Base-by-base conservation (phyloP, 148 eudicot species). In the Fagopyrum homotropicum region DNA sequence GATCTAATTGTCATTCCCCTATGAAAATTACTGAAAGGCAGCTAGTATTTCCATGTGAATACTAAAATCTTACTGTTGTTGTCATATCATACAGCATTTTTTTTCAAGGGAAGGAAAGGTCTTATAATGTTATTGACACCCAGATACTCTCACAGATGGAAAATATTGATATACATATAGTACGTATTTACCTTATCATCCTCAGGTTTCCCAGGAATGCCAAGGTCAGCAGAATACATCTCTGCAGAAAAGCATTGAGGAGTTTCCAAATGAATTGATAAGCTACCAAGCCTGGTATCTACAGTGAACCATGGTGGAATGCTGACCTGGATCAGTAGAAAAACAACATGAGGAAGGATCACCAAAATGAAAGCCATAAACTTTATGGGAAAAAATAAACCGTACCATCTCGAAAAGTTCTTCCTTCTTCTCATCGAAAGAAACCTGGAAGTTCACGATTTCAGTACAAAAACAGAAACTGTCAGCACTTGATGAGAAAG, bases 191-290 rank as follows among this genome's bases (percentile, higher is more conserved):
- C 99, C 97, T 95, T 95, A 82, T 95, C 99, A 84, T 95, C 99
- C 79, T 95, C 99, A 47, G 97, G 88, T 84, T 92, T 92, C 76
- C 89, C 97, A 48, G 72, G 10, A 75, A 95, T 95, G 80, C 82
- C 79, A 43, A 95, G 93, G 77, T 95, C 99, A 71, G 83, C 92
- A 57, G 99, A 92, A 82, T 95, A 95, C 99, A 92, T 95, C 85
- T 95, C 99, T 68, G 99, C 99, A 19, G 96, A 89, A 86, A 95
- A 95, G 88, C 99, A 95, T 80, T 95, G 99, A 40, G 97, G 94
- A 45, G 99, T 89, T 56, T 95, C 99, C 83, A 95, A 79, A 84
- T 95, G 96, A 66, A 95, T 80, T 7, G 99, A 89, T 85, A 95
- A 87, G 83, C 92, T 85, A 76, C 99, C 99, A 68, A 95, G 99